Evolutionary conservation across 495 filamentous ascomycete species (phyloP).

Genomic region (Lasiosphaeria miniovina): DNA sequence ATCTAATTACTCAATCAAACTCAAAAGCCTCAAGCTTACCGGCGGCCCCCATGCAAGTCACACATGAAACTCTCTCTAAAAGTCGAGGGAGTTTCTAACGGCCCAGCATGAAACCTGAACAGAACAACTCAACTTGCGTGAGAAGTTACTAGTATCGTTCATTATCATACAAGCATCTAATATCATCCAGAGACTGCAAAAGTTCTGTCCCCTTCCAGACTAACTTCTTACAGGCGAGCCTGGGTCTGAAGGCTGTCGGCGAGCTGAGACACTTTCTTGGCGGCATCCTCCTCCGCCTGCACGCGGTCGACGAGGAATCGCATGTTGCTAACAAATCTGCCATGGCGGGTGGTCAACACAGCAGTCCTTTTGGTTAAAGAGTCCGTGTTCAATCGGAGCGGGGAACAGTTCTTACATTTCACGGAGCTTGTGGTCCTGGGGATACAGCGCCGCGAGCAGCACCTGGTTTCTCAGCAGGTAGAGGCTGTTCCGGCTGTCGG

Average conservation of each 20-base stretch:
- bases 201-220: neutral
- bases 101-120: too few species aligned
- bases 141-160: too few species aligned
- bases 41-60: too few species aligned
- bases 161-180: too few species aligned
- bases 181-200: too few species aligned
- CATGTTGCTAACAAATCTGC: neutral
- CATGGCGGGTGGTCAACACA: neutral
- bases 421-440: constrained; percentile 18
- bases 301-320: neutral
- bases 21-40: too few species aligned
- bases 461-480: constrained; percentile 27
- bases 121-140: too few species aligned
- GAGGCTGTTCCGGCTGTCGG: constrained; percentile 28
- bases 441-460: constrained; percentile 16
- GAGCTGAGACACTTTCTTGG: neutral
- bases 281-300: neutral
- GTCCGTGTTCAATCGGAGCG: neutral
- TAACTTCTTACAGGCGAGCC: neutral
- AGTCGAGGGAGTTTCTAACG: too few species aligned
- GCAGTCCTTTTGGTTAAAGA: neutral
- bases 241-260: neutral
- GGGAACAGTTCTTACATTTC: constrained; percentile 12
- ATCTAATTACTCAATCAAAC: too few species aligned
- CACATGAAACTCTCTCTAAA: too few species aligned